Percentiles rank a stretch among this genome's conserved stretches.
Conservation (phyloP, 78 protist genomes). For the Cavenderia fasciculata region DNA sequence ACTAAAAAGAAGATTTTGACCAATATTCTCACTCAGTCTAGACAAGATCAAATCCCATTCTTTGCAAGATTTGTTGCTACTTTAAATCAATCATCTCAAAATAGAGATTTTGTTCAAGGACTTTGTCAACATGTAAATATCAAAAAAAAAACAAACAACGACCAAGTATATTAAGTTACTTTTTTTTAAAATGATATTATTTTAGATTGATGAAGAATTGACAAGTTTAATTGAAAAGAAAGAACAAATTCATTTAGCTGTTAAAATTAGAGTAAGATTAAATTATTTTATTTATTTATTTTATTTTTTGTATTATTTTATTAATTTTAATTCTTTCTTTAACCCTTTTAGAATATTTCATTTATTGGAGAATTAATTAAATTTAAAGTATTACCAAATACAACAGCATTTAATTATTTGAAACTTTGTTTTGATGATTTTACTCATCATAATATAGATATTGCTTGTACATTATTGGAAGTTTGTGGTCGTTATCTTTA, state of each 20-base stretch:
- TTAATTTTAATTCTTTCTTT: too few species aligned
- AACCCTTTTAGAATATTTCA: conserved; percentile 30
- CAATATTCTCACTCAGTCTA: not conserved
- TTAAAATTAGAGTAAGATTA: too few species aligned
- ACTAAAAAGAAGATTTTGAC: conserved; percentile 5
- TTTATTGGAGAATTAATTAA: conserved; percentile 86
- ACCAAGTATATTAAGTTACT: not conserved
- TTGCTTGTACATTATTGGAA: conserved; percentile 82
- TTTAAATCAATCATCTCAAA: conserved; percentile 27
- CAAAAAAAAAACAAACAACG: not conserved
- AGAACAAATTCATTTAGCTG: conserved; percentile 25
- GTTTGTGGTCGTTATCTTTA: conserved; percentile 87
- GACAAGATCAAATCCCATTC: conserved; percentile 53
- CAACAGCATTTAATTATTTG: conserved; percentile 64
- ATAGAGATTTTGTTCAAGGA: conserved; percentile 15
- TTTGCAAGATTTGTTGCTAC: conserved; percentile 46
- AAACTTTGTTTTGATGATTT: conserved; percentile 81
- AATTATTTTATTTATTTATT: too few species aligned
- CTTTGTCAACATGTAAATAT: conserved; percentile 12
- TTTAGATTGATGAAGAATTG: conserved; percentile 57
- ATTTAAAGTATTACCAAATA: conserved; percentile 50
- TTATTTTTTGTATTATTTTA: too few species aligned
- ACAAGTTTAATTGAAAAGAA: conserved; percentile 52
- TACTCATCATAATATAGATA: conserved; percentile 76
- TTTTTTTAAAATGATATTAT: not conserved